Evolutionary conservation across 2,329 filamentous ascomycete species (phyloP).

Genomic region (Xylariaceae sp.): DNA sequence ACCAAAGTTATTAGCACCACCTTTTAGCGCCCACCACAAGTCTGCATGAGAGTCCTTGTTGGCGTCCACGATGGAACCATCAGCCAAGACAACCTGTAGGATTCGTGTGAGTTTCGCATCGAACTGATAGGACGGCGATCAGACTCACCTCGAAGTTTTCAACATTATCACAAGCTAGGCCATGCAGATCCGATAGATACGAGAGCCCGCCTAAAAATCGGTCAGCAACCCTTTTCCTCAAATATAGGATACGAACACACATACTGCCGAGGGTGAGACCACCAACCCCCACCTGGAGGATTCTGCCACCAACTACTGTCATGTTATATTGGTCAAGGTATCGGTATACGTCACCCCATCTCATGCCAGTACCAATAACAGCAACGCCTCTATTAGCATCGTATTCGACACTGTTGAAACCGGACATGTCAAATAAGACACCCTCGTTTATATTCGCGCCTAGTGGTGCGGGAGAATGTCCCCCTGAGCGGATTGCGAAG

Average conservation of each 20-base stretch:
- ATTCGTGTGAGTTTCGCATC: slow-evolving; percentile 9
- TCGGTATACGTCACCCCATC: slow-evolving; percentile 36
- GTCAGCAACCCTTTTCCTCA: slow-evolving; percentile 14
- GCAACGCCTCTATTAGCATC: slow-evolving; percentile 28
- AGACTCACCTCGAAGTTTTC: slow-evolving; percentile 35
- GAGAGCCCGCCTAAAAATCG: slow-evolving; percentile 33
- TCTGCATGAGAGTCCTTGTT: slow-evolving; percentile 34
- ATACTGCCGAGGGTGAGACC: slow-evolving; percentile 36
- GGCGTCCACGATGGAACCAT: slow-evolving; percentile 38
- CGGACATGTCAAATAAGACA: slow-evolving; percentile 34
- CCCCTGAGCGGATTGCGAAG: slow-evolving; percentile 37
- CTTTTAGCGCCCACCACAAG: slow-evolving; percentile 40
- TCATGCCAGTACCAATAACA: slow-evolving; percentile 33
- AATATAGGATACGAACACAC: neutral
- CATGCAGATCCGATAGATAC: slow-evolving; percentile 35
- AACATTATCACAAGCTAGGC: slow-evolving; percentile 37
- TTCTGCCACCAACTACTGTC: slow-evolving; percentile 38
- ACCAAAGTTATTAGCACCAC: slow-evolving; percentile 40
- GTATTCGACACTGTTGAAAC: slow-evolving; percentile 34
- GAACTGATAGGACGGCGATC: neutral
- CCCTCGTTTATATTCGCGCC: slow-evolving; percentile 36
- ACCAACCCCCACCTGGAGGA: slow-evolving; percentile 37
- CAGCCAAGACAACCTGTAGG: slow-evolving; percentile 41
- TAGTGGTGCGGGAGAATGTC: slow-evolving; percentile 34
- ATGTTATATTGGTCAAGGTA: slow-evolving; percentile 35